Evolutionary conservation across 768 basidiomycete species (phyloP).

Genomic region (Boletus edulis): DNA sequence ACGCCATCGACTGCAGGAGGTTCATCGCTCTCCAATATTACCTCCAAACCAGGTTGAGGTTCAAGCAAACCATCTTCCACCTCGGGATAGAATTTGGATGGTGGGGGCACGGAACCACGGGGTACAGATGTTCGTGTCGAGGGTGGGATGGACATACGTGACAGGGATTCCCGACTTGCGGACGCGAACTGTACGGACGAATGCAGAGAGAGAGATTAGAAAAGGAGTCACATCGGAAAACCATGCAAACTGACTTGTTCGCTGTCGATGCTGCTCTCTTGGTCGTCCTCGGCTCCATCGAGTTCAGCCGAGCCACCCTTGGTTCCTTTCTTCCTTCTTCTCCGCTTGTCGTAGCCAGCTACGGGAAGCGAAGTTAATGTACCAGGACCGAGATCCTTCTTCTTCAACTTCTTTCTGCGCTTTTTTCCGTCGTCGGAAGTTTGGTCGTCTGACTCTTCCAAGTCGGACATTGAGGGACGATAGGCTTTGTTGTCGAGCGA

Average conservation of each 20-base stretch:
- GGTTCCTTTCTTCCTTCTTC: constrained; percentile 48
- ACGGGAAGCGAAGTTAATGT: constrained; percentile 67
- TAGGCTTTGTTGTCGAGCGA: constrained; percentile 83
- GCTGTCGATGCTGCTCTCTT: constrained; percentile 35
- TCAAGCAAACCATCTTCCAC: constrained; percentile 31
- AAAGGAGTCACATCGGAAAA: constrained; percentile 13
- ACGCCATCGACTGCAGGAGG: constrained; percentile 30
- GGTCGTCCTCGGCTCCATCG: constrained; percentile 48
- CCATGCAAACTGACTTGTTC: constrained; percentile 40
- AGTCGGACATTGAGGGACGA: constrained; percentile 60
- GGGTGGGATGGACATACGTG: constrained; percentile 38
- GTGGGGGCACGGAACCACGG: constrained; percentile 43
- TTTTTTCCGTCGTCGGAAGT: constrained; percentile 51
- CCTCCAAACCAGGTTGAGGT: constrained; percentile 52
- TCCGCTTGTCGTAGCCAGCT: constrained; percentile 60
- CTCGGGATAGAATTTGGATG: constrained; percentile 18
- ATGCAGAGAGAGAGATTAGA: constrained; percentile 16
- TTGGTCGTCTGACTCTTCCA: constrained; percentile 65
- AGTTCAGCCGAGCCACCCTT: constrained; percentile 39
- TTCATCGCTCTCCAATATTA: constrained; percentile 68
- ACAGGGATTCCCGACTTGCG: constrained; percentile 33
- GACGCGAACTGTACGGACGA: constrained; percentile 32
- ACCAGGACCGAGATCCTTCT: constrained; percentile 50
- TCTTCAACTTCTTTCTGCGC: constrained; percentile 49
- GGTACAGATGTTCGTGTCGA: constrained; percentile 34